Conservation (phyloP, 2,329 filamentous ascomycete species). For the Pseudocercospora vitis region DNA sequence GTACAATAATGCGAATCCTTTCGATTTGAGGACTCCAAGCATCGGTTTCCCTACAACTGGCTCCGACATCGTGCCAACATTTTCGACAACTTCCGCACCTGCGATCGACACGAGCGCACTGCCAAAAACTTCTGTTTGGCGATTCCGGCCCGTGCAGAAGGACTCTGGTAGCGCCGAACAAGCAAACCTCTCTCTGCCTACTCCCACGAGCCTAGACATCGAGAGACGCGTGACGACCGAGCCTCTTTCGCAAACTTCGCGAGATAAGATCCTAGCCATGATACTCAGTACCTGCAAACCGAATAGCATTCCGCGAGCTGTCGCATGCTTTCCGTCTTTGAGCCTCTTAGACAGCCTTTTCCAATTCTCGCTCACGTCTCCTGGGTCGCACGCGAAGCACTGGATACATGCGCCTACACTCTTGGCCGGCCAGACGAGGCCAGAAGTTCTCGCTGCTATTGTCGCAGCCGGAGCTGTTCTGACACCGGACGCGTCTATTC, state of each 20-base stretch:
- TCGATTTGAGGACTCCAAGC: constrained; percentile 39
- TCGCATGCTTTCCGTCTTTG: constrained; percentile 62
- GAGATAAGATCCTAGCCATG: constrained; percentile 64
- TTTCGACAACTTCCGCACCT: constrained; percentile 35
- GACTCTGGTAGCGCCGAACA: constrained; percentile 39
- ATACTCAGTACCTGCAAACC: constrained; percentile 60
- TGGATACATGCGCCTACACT: constrained; percentile 65
- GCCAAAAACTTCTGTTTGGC: constrained; percentile 47
- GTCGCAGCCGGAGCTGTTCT: constrained; percentile 61
- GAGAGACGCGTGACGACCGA: constrained; percentile 46
- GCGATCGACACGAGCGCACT: constrained; percentile 39
- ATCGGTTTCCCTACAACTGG: constrained; percentile 36
- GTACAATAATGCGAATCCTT: constrained; percentile 48
- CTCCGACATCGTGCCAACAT: constrained; percentile 38
- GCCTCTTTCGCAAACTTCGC: constrained; percentile 43
- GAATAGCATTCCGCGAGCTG: constrained; percentile 52
- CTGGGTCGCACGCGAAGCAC: constrained; percentile 57
- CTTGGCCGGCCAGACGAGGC: constrained; percentile 54
- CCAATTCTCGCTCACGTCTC: constrained; percentile 60
- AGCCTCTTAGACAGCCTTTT: constrained; percentile 62
- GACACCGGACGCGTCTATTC: constrained; percentile 58
- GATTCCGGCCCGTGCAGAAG: constrained; percentile 43
- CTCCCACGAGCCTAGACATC: constrained; percentile 40
- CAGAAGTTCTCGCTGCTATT: constrained; percentile 61
- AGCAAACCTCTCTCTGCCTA: constrained; percentile 43